A percentile compares a stretch with the other conserved stretches of the same genome.
These are phyloP conservation scores for Lasiosphaeria miniovina DNA, from an alignment of 495 filamentous ascomycete genomes.

Conservation along the genomic window DNA sequence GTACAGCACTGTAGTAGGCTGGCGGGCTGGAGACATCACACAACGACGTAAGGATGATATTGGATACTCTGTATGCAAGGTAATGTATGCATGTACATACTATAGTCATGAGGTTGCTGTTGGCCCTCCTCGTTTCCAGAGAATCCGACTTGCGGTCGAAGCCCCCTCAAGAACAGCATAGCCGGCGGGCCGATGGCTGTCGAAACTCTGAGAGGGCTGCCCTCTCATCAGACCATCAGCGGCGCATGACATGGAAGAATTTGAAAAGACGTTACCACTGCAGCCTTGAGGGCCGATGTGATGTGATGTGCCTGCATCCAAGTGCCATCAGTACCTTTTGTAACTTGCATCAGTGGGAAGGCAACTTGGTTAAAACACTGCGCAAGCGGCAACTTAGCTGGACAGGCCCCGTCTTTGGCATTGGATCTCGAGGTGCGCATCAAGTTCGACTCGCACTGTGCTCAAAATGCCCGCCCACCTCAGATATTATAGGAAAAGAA, in stretches of 20 bases:
- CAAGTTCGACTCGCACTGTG: not conserved
- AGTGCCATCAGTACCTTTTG: not conserved
- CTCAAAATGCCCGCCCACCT: not conserved
- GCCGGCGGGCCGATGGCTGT: not conserved
- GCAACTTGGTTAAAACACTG: not conserved
- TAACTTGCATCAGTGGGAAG: not conserved
- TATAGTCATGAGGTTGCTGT: not conserved
- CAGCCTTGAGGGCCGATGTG: no score
- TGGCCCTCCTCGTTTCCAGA: not conserved
- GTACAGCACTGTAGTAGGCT: no score
- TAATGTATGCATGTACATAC: no score
- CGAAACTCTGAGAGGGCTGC: not conserved
- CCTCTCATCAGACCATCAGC: not conserved
- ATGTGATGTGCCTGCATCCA: no score
- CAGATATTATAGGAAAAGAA: no score
- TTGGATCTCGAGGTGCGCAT: no score
- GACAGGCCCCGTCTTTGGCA: not conserved
- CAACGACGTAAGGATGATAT: not conserved
- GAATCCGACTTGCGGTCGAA: not conserved
- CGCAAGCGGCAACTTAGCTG: not conserved
- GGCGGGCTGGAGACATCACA: not conserved
- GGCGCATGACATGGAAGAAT: conserved; percentile 2
- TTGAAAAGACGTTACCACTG: not conserved
- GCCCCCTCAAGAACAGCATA: not conserved
- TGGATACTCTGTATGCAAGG: not conserved